Evolutionary conservation across 257 asterid species (phyloP).

Genomic region (Anisodus acutangulus): DNA sequence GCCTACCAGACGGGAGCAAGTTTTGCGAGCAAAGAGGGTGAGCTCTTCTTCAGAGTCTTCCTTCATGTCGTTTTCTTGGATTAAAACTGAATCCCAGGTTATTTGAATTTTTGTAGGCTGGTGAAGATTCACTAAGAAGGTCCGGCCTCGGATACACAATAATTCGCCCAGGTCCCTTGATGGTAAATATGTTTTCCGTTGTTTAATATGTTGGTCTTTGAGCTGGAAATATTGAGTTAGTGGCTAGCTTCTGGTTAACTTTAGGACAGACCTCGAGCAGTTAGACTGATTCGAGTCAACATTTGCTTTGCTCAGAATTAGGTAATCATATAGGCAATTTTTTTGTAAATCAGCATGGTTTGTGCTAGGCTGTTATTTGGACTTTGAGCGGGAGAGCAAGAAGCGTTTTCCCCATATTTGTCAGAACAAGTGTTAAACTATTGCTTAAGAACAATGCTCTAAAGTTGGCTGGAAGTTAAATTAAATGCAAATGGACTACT

Average conservation of each 20-base stretch:
- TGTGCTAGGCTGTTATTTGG: not conserved
- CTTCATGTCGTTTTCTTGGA: slow-evolving; percentile 22
- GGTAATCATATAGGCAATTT: not conserved
- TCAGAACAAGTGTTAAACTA: not conserved
- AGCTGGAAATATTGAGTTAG: not conserved
- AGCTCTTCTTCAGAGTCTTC: slow-evolving; percentile 23
- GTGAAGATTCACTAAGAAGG: slow-evolving; percentile 88
- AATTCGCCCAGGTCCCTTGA: slow-evolving; percentile 89
- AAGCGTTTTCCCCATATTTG: no score
- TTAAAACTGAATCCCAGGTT: slow-evolving; percentile 28
- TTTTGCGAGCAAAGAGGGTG: slow-evolving; percentile 90
- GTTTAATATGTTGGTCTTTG: not conserved
- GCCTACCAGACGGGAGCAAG: slow-evolving; percentile 82
- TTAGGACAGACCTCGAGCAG: not conserved
- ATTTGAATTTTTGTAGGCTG: slow-evolving; percentile 57
- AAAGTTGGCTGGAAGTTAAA: not conserved
- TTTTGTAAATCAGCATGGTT: not conserved
- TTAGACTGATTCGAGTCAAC: not conserved
- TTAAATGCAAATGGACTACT: not conserved
- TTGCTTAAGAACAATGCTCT: not conserved
- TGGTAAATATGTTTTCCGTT: slow-evolving; percentile 52
- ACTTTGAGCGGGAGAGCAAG: not conserved
- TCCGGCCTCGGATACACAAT: slow-evolving; percentile 98
- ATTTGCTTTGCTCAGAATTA: not conserved
- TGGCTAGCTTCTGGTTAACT: not conserved